Evolutionary conservation across 2,329 filamentous ascomycete genomes (phyloP), one percentile per base, ranked within the genome.

Genomic region (Alternaria dauci): DNA sequence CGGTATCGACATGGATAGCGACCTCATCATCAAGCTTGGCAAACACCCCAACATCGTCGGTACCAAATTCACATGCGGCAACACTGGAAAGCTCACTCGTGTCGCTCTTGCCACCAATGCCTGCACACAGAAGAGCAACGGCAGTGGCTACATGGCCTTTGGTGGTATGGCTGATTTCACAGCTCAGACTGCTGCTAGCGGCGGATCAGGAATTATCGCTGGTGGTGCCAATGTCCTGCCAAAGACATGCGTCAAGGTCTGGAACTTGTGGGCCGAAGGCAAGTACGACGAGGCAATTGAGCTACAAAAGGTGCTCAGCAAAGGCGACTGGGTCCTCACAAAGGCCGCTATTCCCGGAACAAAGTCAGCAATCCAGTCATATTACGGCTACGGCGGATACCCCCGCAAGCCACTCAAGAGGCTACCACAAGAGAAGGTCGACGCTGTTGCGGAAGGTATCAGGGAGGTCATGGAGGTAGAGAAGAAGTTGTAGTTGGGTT

Each of bases 21-120:
- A 96, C 76, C 85, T 94, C 61, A 86, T 96, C 72, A 92, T 95
- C 81, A 86, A 86, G 75, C 87, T 96, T 38, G 91, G 90, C 44
- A 81, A 88, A 76, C 92, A 96, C 80, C 88, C 89, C 67, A 96
- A 96, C 80, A 92, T 96, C 72, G 82, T 93, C 64, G 93, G 93
- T 64, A 94, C 92, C 56, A 96, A 96, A 79, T 96, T 96, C 84
- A 96, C 93, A 41, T 96, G 92, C 77, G 93, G 91, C 67, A 95
- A 92, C 83, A 95, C 92, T 1, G 93, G 93, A 66, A 96, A 96
- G 81, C 85, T 96, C 67, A 94, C 92, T 12, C 89, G 93, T 32
- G 91, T 96, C 5, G 92, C 92, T 7, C 80, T 86, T 14, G 91
- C 88, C 46, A 88, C 89, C 48, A 82, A 91, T 70, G 91, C 92